Base-by-base conservation (phyloP, 805 yeast species). In the Monosporozyma aerobia region DNA sequence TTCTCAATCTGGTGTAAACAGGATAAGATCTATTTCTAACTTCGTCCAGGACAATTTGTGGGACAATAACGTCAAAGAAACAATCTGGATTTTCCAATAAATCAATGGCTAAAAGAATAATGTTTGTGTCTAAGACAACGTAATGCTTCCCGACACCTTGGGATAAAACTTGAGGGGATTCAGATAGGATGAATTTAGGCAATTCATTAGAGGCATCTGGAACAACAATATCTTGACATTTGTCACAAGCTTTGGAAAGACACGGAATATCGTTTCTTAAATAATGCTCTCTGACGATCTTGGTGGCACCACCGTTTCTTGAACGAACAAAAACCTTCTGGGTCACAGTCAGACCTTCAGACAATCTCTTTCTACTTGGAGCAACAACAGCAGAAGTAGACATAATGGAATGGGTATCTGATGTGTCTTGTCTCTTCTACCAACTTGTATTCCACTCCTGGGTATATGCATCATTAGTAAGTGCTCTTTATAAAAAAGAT, bases 21-120 rank as follows among this genome's bases (percentile, higher is more conserved):
- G 99, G 96, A 63, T 83, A 80, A 49, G 96, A 87, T 63, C 84
- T 77, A 65, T 89, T 89, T 57, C 88, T 80, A 9, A 92, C 96
- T 68, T 94, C 98, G 59, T 95, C 97, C 37, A 94, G 73, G 2
- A 89, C 97, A 6, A 95, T 86, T 67, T 94, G 99, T 1, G 98
- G 96, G n/a, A 94, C 73, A 53, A 94, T 84, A 16, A 90, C 96
- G 69, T 94, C 98, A 62, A 77, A 84, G 63, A 94, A 87, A 51
- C 87, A 84, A 32, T 78, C 76, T 22, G 76, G 75, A 61, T 81
- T 83, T 68, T 94, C 99, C 52, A 94, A 71, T 54, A 94, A 72
- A 68, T 94, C 99, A 56, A 94, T 92, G 5, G 96, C 92, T 64
- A 83, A 86, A 56, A 94, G 72, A 1, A 87, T 84, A 57, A 94